Evolutionary conservation across 129 eudicot genomes (phyloP).

Genomic region (Chrysanthemum makinoi): DNA sequence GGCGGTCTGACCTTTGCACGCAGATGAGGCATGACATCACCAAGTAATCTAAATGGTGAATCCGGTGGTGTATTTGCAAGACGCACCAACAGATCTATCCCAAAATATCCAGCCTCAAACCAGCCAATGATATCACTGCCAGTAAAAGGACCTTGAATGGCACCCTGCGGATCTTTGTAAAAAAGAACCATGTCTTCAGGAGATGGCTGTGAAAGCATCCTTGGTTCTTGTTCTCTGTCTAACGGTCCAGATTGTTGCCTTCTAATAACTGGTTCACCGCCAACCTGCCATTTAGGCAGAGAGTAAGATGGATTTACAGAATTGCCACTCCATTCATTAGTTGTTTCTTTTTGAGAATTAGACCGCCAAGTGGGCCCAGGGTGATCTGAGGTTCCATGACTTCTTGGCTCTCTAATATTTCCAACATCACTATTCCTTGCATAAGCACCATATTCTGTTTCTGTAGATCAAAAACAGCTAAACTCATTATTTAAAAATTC

Average conservation of each 20-base stretch:
- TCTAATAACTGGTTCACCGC: constrained; percentile 31
- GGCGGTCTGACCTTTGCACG: constrained; percentile 90
- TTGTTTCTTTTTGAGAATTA: constrained; percentile 36
- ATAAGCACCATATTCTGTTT: constrained; percentile 36
- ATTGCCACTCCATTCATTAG: constrained; percentile 28
- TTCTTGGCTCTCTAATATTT: constrained; percentile 39
- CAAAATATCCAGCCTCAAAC: constrained; percentile 98
- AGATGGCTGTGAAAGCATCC: constrained; percentile 48
- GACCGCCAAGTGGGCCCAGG: constrained; percentile 26
- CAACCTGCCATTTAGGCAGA: constrained; percentile 4
- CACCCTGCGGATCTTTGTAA: constrained; percentile 96
- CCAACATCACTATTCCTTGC: constrained; percentile 47
- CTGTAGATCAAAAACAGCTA: constrained; percentile 19
- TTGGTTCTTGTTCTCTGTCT: constrained; percentile 56
- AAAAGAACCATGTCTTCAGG: constrained; percentile 88
- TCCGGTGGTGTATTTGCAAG: constrained; percentile 70
- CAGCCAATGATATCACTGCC: constrained; percentile 90
- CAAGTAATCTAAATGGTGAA: constrained; percentile 65
- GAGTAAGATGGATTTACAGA: not conserved
- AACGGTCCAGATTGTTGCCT: constrained; percentile 55
- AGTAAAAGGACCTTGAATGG: constrained; percentile 89
- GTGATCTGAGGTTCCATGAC: constrained; percentile 27
- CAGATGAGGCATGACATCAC: constrained; percentile 98
- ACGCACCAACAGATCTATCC: constrained; percentile 81
- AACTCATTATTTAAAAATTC: too few relatives aligned